Percentiles rank a stretch among this genome's conserved stretches.
These are phyloP conservation scores for Chaetothyriales sp. DNA, from an alignment of 2,329 filamentous ascomycete genomes.

Conservation along the genomic window DNA sequence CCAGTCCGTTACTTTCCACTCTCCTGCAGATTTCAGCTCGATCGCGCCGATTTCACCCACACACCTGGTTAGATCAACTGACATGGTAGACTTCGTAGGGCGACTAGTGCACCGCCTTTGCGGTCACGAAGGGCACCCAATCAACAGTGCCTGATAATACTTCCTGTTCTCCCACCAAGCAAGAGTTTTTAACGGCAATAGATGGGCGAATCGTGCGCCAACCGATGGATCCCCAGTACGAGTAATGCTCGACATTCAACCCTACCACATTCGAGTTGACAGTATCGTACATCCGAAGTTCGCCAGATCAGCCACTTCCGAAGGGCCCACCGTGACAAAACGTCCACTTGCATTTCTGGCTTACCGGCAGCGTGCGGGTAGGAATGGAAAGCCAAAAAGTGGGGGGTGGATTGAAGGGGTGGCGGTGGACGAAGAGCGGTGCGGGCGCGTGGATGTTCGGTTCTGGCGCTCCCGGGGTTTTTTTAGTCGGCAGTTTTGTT, in stretches of 20 bases:
- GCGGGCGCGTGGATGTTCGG: too few relatives aligned
- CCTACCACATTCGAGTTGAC: neutral
- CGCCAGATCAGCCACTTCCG: neutral
- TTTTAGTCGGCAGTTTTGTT: too few relatives aligned
- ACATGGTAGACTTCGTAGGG: neutral
- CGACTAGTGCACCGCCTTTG: neutral
- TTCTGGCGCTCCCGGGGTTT: too few relatives aligned
- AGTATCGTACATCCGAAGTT: neutral
- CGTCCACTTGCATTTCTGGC: too few relatives aligned
- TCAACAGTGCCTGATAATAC: neutral
- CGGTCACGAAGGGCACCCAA: neutral
- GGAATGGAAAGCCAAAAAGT: too few relatives aligned
- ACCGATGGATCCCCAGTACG: neutral
- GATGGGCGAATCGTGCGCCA: neutral
- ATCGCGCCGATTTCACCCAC: neutral
- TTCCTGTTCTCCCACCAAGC: neutral
- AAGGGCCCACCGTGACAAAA: neutral
- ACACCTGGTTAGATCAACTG: neutral
- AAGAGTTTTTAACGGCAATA: neutral
- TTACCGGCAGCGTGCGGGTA: too few relatives aligned
- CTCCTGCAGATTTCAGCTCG: neutral
- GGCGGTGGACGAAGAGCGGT: too few relatives aligned
- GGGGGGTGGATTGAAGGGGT: too few relatives aligned
- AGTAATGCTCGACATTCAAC: too few relatives aligned
- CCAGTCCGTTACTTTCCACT: neutral